Evolutionary conservation across 257 asterid species (phyloP).

Genomic region (Catharanthus roseus): DNA sequence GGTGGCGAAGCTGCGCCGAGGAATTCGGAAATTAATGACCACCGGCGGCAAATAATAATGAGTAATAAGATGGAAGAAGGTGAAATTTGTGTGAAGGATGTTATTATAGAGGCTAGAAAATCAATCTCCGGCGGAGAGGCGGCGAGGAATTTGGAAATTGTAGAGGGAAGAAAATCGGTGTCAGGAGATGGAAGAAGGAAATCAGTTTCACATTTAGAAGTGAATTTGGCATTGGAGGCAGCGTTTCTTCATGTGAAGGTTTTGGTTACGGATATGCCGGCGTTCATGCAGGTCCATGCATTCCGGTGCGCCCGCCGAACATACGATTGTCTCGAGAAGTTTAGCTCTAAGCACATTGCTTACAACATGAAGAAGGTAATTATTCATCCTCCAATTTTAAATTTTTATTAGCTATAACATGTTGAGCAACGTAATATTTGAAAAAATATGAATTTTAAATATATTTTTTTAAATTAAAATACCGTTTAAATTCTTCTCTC

Average conservation of each 20-base stretch:
- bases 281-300: slow-evolving; percentile 67
- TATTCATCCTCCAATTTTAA: too few species aligned
- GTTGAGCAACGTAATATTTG: too few species aligned
- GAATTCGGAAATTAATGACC: slow-evolving; percentile 24
- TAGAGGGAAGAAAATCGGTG: slow-evolving; percentile 30
- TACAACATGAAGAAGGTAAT: slow-evolving; percentile 62
- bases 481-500: too few species aligned
- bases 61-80: too few species aligned
- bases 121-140: too few species aligned
- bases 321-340: slow-evolving; percentile 48
- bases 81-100: too few species aligned
- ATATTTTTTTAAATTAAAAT: too few species aligned
- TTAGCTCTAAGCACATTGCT: slow-evolving; percentile 63
- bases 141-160: too few species aligned
- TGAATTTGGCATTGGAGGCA: slow-evolving; percentile 41
- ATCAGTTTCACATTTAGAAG: slow-evolving; percentile 44
- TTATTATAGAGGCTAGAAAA: too few species aligned
- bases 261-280: slow-evolving; percentile 68
- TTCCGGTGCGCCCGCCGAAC: slow-evolving; percentile 58
- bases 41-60: too few species aligned
- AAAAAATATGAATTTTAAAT: too few species aligned
- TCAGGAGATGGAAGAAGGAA: slow-evolving; percentile 18
- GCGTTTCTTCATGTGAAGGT: slow-evolving; percentile 47
- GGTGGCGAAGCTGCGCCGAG: slow-evolving; percentile 6
- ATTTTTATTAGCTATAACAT: too few species aligned